phyloP scores from a whole-genome alignment of 2,329 filamentous ascomycete genomes.

The Polytolypa hystricis region DNA sequence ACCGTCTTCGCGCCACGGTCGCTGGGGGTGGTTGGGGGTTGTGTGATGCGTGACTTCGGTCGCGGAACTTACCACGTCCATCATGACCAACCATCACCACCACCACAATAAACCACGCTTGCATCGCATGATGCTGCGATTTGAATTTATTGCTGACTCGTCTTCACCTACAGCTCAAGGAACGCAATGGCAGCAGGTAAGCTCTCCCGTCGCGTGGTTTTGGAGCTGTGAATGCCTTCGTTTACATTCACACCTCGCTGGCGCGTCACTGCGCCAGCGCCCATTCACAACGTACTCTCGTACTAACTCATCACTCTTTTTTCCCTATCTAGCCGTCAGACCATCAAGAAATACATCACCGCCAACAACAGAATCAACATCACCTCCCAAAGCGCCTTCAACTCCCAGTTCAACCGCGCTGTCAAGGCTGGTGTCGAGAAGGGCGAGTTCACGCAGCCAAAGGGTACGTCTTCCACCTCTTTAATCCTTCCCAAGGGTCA shows the following conservation, averaged over 20 bases:
- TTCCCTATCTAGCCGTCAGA: conserved; percentile 47
- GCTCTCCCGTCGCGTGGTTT: conserved; percentile 25
- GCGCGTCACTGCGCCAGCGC: conserved; percentile 1
- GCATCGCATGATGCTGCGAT: conserved; percentile 16
- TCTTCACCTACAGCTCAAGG: conserved; percentile 48
- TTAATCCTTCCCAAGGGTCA: no score
- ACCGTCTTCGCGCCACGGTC: conserved; percentile 36
- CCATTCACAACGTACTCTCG: background rate
- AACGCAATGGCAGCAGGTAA: conserved; percentile 59
- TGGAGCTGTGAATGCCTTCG: conserved; percentile 9
- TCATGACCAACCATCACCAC: conserved; percentile 1
- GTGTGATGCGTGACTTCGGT: conserved; percentile 21
- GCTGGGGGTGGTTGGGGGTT: conserved; percentile 25
- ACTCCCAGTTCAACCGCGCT: conserved; percentile 75
- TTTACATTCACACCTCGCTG: background rate
- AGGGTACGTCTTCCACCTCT: conserved; percentile 56
- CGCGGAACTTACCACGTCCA: conserved; percentile 4
- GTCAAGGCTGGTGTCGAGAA: conserved; percentile 73
- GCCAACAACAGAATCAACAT: conserved; percentile 54
- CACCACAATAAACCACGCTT: conserved; percentile 15
- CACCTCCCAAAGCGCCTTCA: conserved; percentile 48
- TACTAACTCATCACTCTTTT: conserved; percentile 5
- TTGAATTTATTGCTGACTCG: conserved; percentile 37
- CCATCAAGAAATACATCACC: conserved; percentile 64
- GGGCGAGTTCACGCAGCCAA: conserved; percentile 78